Conservation (phyloP, 2,329 filamentous ascomycete genomes). For the Claviceps quebecensis region DNA sequence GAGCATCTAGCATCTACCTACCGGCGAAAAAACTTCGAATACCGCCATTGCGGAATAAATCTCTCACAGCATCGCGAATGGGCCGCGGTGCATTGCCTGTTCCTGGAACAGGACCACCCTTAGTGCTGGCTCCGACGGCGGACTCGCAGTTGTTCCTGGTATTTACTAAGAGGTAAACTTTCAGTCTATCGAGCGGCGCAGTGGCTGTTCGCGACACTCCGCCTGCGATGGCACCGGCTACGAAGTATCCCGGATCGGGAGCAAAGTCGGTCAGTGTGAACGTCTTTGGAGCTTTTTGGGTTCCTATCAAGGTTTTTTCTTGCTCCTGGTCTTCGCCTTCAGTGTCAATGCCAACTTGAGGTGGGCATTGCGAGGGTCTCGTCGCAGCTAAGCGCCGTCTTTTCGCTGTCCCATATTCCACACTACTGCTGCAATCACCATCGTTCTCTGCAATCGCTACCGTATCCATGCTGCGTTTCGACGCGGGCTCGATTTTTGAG, state of each 20-base stretch:
- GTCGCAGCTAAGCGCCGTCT: constrained; percentile 12
- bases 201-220: constrained; percentile 91
- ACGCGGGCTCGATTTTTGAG: background rate
- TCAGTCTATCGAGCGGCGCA: constrained; percentile 88
- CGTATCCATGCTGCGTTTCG: constrained; percentile 8
- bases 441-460: constrained; percentile 2
- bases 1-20: constrained; percentile 27
- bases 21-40: constrained; percentile 85
- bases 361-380: constrained; percentile 9
- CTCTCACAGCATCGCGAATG: constrained; percentile 57
- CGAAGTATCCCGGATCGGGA: constrained; percentile 90
- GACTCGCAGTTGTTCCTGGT: constrained; percentile 40
- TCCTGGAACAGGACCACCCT: constrained; percentile 52
- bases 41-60: constrained; percentile 76
- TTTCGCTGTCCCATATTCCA: constrained; percentile 13
- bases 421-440: constrained; percentile 10
- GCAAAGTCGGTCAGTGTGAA: constrained; percentile 51
- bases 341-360: constrained; percentile 22
- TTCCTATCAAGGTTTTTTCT: constrained; percentile 20
- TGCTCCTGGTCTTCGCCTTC: constrained; percentile 13
- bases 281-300: constrained; percentile 24
- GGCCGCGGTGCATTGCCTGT: constrained; percentile 53
- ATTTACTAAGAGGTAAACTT: constrained; percentile 94
- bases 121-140: constrained; percentile 52
- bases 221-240: constrained; percentile 88